These are phyloP conservation scores for Eimeria tenella DNA, from an alignment of 169 alveolate genomes.

Conservation along the genomic window DNA sequence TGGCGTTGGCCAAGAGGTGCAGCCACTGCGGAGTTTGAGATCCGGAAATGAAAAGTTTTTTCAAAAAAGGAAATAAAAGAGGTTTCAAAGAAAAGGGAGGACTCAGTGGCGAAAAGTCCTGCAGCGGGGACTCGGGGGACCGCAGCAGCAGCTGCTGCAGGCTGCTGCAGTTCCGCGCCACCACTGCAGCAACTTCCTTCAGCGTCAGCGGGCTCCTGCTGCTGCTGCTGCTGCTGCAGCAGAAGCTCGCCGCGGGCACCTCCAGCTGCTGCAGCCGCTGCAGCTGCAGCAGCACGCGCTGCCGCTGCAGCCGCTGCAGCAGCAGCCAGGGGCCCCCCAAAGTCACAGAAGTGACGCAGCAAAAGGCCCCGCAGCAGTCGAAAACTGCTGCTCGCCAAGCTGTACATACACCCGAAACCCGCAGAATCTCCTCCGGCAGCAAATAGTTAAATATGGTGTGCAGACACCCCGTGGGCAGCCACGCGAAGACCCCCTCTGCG, in stretches of 20 bases:
- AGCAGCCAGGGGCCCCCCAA: conserved; percentile 1
- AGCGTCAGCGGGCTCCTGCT: background rate
- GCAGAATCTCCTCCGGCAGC: background rate
- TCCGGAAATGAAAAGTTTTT: background rate
- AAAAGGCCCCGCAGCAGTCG: background rate
- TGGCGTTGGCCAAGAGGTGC: too few species aligned
- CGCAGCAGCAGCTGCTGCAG: background rate
- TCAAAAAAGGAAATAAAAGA: too few species aligned
- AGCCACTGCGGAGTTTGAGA: background rate
- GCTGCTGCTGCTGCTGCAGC: background rate
- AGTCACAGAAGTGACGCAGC: background rate
- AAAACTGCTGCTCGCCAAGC: background rate
- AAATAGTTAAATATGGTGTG: background rate
- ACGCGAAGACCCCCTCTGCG: too few species aligned
- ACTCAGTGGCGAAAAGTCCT: background rate
- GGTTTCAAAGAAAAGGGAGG: background rate
- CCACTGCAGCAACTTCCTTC: background rate
- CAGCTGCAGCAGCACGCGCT: conserved; percentile 17
- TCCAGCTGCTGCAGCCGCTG: conserved; percentile 27
- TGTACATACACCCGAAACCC: background rate
- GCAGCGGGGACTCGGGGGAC: background rate
- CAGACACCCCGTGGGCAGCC: background rate
- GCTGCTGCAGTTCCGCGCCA: background rate
- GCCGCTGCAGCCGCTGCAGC: conserved; percentile 10
- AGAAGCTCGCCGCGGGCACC: background rate